These are phyloP conservation scores for Byssothecium circinans DNA, from an alignment of 2,329 filamentous ascomycete genomes.

Conservation along the genomic window DNA sequence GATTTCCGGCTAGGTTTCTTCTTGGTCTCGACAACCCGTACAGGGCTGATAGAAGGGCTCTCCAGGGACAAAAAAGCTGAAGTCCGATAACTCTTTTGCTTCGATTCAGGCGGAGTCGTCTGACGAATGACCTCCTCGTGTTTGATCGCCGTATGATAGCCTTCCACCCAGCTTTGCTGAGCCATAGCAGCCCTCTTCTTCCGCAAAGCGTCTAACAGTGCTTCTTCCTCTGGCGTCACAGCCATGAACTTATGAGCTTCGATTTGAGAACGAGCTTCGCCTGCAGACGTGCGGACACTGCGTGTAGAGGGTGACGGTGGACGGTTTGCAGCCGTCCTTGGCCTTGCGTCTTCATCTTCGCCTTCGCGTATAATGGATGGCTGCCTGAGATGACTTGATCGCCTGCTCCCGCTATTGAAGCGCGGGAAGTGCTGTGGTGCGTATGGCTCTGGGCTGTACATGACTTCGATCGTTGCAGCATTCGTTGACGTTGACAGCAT, in stretches of 20 bases:
- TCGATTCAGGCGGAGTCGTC: conserved; percentile 15
- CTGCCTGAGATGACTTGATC: conserved; percentile 38
- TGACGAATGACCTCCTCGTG: conserved; percentile 25
- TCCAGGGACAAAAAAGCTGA: conserved; percentile 32
- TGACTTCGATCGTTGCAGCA: conserved; percentile 44
- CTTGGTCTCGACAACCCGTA: conserved; percentile 20
- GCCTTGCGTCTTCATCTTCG: conserved; percentile 37
- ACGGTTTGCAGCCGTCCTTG: conserved; percentile 26
- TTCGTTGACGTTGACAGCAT: conserved; percentile 38
- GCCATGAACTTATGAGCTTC: conserved; percentile 46
- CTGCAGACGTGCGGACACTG: conserved; percentile 36
- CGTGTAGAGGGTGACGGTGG: conserved; percentile 28
- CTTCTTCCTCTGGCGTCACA: conserved; percentile 54
- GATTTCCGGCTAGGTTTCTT: conserved; percentile 20
- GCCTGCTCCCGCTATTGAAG: conserved; percentile 24
- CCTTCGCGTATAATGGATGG: conserved; percentile 43
- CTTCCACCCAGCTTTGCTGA: conserved; percentile 44
- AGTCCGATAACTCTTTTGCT: conserved; percentile 18
- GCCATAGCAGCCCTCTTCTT: conserved; percentile 52
- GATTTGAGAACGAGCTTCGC: conserved; percentile 34
- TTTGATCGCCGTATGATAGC: conserved; percentile 40
- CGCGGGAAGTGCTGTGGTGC: conserved; percentile 20
- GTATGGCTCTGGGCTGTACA: conserved; percentile 40
- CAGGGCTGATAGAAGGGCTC: conserved; percentile 22
- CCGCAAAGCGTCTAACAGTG: conserved; percentile 53